A percentile compares a stretch with the other conserved stretches of the same genome.
phyloP scores from a whole-genome alignment of 768 basidiomycete genomes.

The Cystofilobasidium bisporidii region DNA sequence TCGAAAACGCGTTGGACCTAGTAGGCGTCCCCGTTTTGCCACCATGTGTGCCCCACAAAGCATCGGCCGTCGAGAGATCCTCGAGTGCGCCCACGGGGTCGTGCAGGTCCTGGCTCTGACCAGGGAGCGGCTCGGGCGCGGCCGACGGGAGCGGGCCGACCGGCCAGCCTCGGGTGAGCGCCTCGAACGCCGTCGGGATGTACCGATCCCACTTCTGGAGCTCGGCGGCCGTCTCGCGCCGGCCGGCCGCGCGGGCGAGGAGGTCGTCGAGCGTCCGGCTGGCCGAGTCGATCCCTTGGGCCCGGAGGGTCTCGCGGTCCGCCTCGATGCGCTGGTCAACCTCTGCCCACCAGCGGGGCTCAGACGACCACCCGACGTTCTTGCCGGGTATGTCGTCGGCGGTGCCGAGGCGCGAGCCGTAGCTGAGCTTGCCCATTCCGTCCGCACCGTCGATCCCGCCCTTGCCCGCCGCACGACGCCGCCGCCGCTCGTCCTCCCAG shows the following conservation, averaged over 20 bases:
- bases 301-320: conserved; percentile 41
- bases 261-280: conserved; percentile 6
- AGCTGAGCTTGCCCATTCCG: conserved; percentile 54
- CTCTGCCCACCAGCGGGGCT: conserved; percentile 62
- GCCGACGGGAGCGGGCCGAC: conserved; percentile 1
- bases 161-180: conserved; percentile 18
- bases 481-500: conserved; percentile 88
- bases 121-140: neutral
- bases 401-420: conserved; percentile 45
- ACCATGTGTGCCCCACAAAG: too few relatives aligned
- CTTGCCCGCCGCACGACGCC: conserved; percentile 54
- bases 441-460: conserved; percentile 46
- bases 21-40: too few relatives aligned
- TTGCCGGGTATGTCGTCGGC: conserved; percentile 27
- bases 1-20: too few relatives aligned
- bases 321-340: conserved; percentile 53
- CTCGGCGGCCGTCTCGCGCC: conserved; percentile 1
- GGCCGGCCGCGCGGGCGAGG: neutral
- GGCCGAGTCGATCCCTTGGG: neutral
- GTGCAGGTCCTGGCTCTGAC: neutral
- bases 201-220: conserved; percentile 4
- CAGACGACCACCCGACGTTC: conserved; percentile 47
- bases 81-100: neutral
- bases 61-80: neutral
- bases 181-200: conserved; percentile 19